Base-by-base conservation (phyloP, 1,284 basidiomycete species). In the Ceratobasidium sp. region DNA sequence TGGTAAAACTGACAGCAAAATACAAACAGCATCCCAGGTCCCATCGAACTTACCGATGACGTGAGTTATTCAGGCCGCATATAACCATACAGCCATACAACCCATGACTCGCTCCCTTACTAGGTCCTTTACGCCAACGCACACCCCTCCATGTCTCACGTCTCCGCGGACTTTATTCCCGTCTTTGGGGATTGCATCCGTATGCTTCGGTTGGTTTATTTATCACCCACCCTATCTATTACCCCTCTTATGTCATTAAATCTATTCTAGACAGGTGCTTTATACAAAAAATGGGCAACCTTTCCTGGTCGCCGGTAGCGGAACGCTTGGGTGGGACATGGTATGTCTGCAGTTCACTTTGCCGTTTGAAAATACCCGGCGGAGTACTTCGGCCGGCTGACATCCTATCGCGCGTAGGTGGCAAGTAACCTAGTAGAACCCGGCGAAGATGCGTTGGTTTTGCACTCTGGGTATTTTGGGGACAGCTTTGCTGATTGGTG, bases 101-200 rank as follows among this genome's bases (percentile, higher is more conserved):
- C 1, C 16, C n/a, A 14, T 51, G 31, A 39, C 71, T 46, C 39
- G 56, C n/a, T 4, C 9, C 74, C 54, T 71, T 31, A 39, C 58
- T 65, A 88, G 87, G 87, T 89, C 74, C 85, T 95, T 77, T 90
- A 85, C 79, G 93, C 93, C 76, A 94, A 94, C 85, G 93, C 94
- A 0, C 92, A 92, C 77, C 93, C 96, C 0, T 90, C 92, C 71
- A 89, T 96, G 85, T 92, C 92, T 59, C 98, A 99, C 83, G 92
- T 96, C 79, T 93, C 95, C 54, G 89, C 92, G 14, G 94, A 95
- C 64, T 98, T 99, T 82, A 88, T 96, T 58, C 89, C 91, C 51
- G 88, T 95, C 74, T 95, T 99, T 78, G 94, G 95, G 49, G 94
- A 98, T 81, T 93, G 91, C 81, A 89, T 99, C 77, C 89, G 92